A percentile compares a stretch with the other conserved stretches of the same genome.
phyloP scores from a whole-genome alignment of 805 yeast genomes.

The Barnettozyma siamensis region DNA sequence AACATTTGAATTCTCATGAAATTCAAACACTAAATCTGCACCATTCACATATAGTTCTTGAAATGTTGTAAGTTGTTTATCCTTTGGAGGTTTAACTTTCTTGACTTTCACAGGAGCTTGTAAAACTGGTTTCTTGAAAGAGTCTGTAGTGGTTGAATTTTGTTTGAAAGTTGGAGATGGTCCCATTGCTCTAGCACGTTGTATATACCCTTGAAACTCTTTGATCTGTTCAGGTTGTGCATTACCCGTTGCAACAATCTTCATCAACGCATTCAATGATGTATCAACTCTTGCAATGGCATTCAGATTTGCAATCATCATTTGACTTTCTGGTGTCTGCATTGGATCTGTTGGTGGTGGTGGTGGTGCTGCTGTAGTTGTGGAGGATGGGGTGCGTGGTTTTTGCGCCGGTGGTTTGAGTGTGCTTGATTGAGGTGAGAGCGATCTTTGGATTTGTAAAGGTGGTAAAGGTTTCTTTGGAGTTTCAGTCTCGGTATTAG shows the following conservation, averaged over 20 bases:
- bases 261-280: slow-evolving; percentile 67
- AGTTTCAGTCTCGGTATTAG: neutral
- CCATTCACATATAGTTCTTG: slow-evolving; percentile 64
- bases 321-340: slow-evolving; percentile 60
- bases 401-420: neutral
- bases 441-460: slow-evolving; percentile 9
- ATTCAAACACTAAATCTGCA: slow-evolving; percentile 81
- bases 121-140: slow-evolving; percentile 19
- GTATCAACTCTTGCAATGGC: slow-evolving; percentile 73
- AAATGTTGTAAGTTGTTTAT: slow-evolving; percentile 64
- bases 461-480: slow-evolving; percentile 15
- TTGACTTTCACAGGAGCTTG: slow-evolving; percentile 11
- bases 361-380: slow-evolving; percentile 10
- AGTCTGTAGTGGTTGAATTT: slow-evolving; percentile 22
- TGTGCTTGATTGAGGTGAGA: slow-evolving; percentile 6
- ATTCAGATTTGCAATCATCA: slow-evolving; percentile 82
- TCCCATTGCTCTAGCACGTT: slow-evolving; percentile 73
- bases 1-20: slow-evolving; percentile 68
- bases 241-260: slow-evolving; percentile 75
- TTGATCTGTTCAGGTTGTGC: slow-evolving; percentile 69
- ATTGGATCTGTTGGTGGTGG: slow-evolving; percentile 32
- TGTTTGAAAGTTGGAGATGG: slow-evolving; percentile 35
- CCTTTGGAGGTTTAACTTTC: slow-evolving; percentile 28
- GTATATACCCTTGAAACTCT: slow-evolving; percentile 76
- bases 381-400: neutral